Evolutionary conservation across 1,139 yeast genomes (phyloP).

Genomic region (Kodamaea alishanica): DNA sequence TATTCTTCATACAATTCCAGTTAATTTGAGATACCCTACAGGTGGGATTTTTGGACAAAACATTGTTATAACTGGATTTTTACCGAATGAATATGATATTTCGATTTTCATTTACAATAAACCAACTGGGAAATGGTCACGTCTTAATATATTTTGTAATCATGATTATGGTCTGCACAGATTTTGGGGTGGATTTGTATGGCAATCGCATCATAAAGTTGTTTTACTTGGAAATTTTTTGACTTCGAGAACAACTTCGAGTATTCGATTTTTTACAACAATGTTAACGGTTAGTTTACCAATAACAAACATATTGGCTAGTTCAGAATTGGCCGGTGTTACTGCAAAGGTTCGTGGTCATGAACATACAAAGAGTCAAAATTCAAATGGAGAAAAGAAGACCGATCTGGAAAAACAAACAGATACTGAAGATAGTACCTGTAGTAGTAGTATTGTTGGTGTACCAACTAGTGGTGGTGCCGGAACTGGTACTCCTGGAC

Average conservation of each 20-base stretch:
- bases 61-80: conserved; percentile 56
- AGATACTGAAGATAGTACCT: conserved; percentile 15
- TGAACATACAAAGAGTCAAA: conserved; percentile 8
- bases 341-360: conserved; percentile 7
- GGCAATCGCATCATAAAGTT: conserved; percentile 75
- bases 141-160: conserved; percentile 54
- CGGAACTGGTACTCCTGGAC: too few species aligned
- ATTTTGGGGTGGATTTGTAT: conserved; percentile 64
- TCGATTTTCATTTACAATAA: conserved; percentile 57
- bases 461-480: conserved; percentile 18
- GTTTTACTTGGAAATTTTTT: conserved; percentile 50
- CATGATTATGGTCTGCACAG: conserved; percentile 56
- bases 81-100: conserved; percentile 51
- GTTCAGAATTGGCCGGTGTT: conserved; percentile 39
- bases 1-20: conserved; percentile 27
- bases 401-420: conserved; percentile 8
- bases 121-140: conserved; percentile 63
- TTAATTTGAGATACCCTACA: conserved; percentile 49
- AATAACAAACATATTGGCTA: conserved; percentile 54
- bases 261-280: conserved; percentile 56
- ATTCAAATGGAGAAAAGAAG: conserved; percentile 6
- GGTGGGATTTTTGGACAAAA: conserved; percentile 66
- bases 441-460: conserved; percentile 12
- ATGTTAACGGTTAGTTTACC: conserved; percentile 63
- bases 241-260: conserved; percentile 47